Conservation (phyloP, 2,329 filamentous ascomycete genomes). For the Magnaporthiopsis incrustans region DNA sequence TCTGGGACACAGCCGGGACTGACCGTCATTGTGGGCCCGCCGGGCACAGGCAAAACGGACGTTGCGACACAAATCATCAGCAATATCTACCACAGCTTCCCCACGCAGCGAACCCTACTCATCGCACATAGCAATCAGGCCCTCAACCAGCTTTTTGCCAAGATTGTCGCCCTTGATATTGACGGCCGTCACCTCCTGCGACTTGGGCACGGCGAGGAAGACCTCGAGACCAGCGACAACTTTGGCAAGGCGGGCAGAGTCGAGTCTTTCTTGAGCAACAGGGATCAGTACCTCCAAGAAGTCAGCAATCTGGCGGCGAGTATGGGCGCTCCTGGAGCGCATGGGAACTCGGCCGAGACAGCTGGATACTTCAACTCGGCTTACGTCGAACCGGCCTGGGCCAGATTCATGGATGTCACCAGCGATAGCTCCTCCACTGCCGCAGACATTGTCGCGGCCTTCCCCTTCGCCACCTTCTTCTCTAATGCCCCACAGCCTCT, state of each 20-base stretch:
- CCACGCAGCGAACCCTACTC: slow-evolving; percentile 80
- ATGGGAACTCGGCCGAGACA: slow-evolving; percentile 92
- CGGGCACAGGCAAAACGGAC: slow-evolving; percentile 97
- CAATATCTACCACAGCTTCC: slow-evolving; percentile 98
- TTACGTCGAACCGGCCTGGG: slow-evolving; percentile 84
- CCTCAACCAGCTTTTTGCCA: slow-evolving; percentile 93
- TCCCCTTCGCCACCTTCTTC: slow-evolving; percentile 88
- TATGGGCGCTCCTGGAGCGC: slow-evolving; percentile 83
- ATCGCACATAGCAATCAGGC: slow-evolving; percentile 98
- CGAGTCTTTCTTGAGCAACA: slow-evolving; percentile 88
- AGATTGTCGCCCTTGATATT: slow-evolving; percentile 93
- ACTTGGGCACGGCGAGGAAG: slow-evolving; percentile 91
- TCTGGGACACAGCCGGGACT: slow-evolving; percentile 92
- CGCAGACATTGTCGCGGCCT: slow-evolving; percentile 60
- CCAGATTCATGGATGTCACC: slow-evolving; percentile 65
- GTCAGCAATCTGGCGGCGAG: slow-evolving; percentile 80
- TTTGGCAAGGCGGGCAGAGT: slow-evolving; percentile 94
- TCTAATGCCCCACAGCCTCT: slow-evolving; percentile 78
- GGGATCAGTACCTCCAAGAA: slow-evolving; percentile 68
- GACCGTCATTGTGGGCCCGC: slow-evolving; percentile 88
- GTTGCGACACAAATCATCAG: slow-evolving; percentile 98
- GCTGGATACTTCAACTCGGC: slow-evolving; percentile 94
- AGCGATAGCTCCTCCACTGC: slow-evolving; percentile 47
- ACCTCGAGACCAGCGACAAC: slow-evolving; percentile 74
- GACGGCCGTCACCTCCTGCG: slow-evolving; percentile 89